Evolutionary conservation across 2,329 filamentous ascomycete species (phyloP).

Genomic region (Pyrenophora teres): DNA sequence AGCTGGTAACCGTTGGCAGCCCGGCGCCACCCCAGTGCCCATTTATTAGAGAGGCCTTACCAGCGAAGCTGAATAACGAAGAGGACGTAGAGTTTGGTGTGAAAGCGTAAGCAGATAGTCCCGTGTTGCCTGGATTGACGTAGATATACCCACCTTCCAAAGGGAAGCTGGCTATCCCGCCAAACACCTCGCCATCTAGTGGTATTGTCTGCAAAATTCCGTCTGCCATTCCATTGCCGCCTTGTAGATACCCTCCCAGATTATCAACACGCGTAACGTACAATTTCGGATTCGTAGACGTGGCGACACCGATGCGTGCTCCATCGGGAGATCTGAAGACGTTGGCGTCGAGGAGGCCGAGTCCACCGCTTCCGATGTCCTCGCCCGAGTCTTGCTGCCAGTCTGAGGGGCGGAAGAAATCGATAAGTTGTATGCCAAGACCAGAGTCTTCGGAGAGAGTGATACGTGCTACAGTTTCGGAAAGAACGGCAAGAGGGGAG

Average conservation of each 20-base stretch:
- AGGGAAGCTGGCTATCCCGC: conserved; percentile 29
- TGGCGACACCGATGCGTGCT: conserved; percentile 32
- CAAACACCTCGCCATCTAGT: conserved; percentile 26
- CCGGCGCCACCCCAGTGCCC: conserved; percentile 38
- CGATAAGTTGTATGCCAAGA: conserved; percentile 17
- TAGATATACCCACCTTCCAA: conserved; percentile 38
- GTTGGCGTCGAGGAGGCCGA: conserved; percentile 20
- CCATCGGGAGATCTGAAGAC: conserved; percentile 26
- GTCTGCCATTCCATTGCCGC: conserved; percentile 20
- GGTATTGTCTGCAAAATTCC: conserved; percentile 28
- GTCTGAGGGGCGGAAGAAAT: conserved; percentile 22
- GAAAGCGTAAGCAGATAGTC: conserved; percentile 38
- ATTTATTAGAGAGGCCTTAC: conserved; percentile 30
- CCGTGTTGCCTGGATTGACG: conserved; percentile 34
- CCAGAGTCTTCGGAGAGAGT: conserved; percentile 9
- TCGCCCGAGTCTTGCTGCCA: conserved; percentile 13
- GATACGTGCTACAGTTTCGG: conserved; percentile 16
- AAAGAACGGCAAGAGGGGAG: conserved; percentile 12
- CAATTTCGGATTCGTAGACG: conserved; percentile 38
- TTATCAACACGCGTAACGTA: conserved; percentile 29
- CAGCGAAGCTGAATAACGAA: conserved; percentile 36
- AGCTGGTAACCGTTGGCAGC: conserved; percentile 46
- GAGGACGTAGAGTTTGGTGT: conserved; percentile 9
- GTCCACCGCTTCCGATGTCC: conserved; percentile 23
- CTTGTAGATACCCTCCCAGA: conserved; percentile 33